phyloP scores from a whole-genome alignment of 129 eudicot species.

The Helianthus tuberosus region DNA sequence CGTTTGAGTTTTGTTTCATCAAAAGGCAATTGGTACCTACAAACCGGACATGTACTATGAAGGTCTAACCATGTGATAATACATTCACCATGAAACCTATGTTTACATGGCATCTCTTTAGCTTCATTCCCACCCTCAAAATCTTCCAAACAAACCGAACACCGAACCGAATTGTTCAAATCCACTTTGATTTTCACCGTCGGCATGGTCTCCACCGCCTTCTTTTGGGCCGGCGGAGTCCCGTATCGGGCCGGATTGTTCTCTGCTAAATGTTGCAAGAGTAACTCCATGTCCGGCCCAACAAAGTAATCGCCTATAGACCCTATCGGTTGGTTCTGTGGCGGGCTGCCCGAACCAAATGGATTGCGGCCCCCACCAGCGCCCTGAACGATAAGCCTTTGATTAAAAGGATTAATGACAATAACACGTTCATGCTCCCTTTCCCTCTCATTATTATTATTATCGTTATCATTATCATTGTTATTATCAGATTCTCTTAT shows the following conservation, averaged over 20 bases:
- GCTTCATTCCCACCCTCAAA: slow-evolving; percentile 50
- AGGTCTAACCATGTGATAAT: slow-evolving; percentile 59
- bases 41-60: slow-evolving; percentile 69
- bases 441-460: slow-evolving; percentile 5
- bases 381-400: slow-evolving; percentile 65
- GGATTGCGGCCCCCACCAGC: slow-evolving; percentile 26
- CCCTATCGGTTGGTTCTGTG: slow-evolving; percentile 30
- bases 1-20: slow-evolving; percentile 44
- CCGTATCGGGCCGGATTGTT: slow-evolving; percentile 66
- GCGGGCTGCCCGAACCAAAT: slow-evolving; percentile 9
- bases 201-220: slow-evolving; percentile 58
- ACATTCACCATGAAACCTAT: slow-evolving; percentile 52
- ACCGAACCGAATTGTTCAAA: slow-evolving; percentile 24
- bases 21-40: slow-evolving; percentile 54
- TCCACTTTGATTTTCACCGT: slow-evolving; percentile 47
- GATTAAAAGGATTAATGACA: slow-evolving; percentile 64
- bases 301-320: slow-evolving; percentile 64
- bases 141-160: slow-evolving; percentile 65
- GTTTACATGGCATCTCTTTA: slow-evolving; percentile 67
- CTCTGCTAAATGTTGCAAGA: slow-evolving; percentile 68
- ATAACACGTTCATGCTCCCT: slow-evolving; percentile 58
- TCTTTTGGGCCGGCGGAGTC: slow-evolving; percentile 63
- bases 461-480: background rate
- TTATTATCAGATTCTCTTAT: slow-evolving; percentile 5
- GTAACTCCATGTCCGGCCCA: slow-evolving; percentile 68